Evolutionary conservation across 2,329 filamentous ascomycete genomes (phyloP), one percentile per base, ranked within the genome.

Genomic region (Colletotrichum truncatum): DNA sequence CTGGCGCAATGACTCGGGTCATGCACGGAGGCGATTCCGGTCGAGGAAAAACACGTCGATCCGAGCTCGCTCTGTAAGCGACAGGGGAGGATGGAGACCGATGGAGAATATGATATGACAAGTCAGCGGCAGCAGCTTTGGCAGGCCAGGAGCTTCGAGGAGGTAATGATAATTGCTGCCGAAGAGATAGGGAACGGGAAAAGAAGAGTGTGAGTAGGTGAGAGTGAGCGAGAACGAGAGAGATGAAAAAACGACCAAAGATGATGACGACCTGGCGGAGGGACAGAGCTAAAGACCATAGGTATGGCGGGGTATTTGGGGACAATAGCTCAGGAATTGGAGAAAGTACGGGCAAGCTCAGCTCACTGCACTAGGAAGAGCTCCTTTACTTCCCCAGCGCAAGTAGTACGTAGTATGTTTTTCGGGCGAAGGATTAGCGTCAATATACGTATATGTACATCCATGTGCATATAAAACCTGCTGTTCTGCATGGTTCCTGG

Each of bases 21-120:
- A 38, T 62, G 55, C 51, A 21, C 62, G 62, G 62, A 54, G 62
- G 36, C 57, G 62, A 52, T 49, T 55, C 49, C 62, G 58, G 41
- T 32, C 62, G 43, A 51, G 45, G 55, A 56, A 65, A 65, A 55
- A 46, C 52, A 65, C 30, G 57, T 49, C 48, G 32, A 51, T 41
- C 55, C 54, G 41, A 30, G 41, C 38, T 49, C n/a, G n/a, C n/a
- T n/a, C n/a, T n/a, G 28, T 25, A 14, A 46, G 36, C 43, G 38
- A 59, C 43, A 59, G 53, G 46, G 46, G 28, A 25, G 30, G 28
- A 23, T 45, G 38, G 28, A 14, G 39, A 62, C 26, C 30, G 49
- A 38, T 11, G 16, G 32, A 32, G 26, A 41, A 28, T 52, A 32
- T 28, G 26, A 45, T 18, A 26, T 56, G 28, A 39, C 36, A 32